Conservation (phyloP, 2,329 filamentous ascomycete species). For the Trichoderma sp. region DNA sequence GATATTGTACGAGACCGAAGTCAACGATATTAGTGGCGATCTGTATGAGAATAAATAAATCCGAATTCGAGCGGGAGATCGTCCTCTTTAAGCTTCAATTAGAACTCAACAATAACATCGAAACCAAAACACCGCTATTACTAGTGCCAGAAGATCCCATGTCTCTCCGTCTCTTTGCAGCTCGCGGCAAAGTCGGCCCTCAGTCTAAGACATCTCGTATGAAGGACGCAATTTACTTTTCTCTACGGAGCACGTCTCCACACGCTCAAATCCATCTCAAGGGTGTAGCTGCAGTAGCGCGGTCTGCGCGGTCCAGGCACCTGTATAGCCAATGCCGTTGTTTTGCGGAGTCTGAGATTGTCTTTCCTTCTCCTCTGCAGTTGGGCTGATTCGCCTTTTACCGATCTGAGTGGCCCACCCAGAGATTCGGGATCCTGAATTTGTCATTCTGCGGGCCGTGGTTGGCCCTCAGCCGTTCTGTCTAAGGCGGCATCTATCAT, state of each 20-base stretch:
- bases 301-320: background rate
- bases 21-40: background rate
- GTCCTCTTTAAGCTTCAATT: background rate
- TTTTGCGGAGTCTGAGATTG: background rate
- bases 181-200: background rate
- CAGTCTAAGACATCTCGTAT: constrained; percentile 9
- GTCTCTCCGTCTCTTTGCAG: background rate
- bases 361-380: background rate
- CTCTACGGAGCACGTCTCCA: background rate
- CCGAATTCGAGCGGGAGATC: background rate
- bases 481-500: background rate
- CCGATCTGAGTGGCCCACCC: background rate
- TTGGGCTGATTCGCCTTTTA: background rate
- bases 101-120: background rate
- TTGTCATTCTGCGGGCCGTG: background rate
- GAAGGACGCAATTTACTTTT: constrained; percentile 5
- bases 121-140: background rate
- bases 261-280: background rate
- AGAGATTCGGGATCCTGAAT: background rate
- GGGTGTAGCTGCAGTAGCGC: constrained; percentile 7
- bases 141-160: background rate
- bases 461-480: background rate
- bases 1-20: background rate
- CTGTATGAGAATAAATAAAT: background rate
- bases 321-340: background rate